Conservation (phyloP, 2,329 filamentous ascomycete genomes). For the Cryphonectria nitschkei region DNA sequence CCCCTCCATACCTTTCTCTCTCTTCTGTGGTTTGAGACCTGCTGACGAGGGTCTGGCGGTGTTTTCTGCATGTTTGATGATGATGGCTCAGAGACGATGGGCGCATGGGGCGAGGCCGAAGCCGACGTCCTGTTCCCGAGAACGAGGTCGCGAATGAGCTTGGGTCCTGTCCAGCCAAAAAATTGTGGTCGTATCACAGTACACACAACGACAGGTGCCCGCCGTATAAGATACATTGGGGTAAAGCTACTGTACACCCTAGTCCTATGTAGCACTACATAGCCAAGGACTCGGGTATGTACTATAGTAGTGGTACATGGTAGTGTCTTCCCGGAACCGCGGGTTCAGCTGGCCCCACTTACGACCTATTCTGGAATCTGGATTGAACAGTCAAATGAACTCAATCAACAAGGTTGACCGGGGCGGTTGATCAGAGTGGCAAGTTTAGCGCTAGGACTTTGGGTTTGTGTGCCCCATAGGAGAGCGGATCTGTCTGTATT, state of each 20-base stretch:
- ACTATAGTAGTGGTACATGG: neutral
- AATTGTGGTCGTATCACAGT: neutral
- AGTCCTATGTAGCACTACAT: neutral
- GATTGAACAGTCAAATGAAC: neutral
- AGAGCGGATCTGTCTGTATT: neutral
- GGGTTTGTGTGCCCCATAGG: neutral
- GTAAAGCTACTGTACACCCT: neutral
- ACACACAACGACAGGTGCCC: neutral
- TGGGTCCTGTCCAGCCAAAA: neutral
- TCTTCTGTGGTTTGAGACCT: neutral
- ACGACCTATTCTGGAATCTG: neutral
- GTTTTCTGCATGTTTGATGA: neutral
- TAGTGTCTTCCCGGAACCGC: neutral
- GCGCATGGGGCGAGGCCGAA: neutral
- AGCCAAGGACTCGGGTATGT: neutral
- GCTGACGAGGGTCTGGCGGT: neutral
- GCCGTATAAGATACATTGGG: neutral
- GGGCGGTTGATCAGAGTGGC: neutral
- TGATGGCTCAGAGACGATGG: neutral
- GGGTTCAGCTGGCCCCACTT: slow-evolving; percentile 7
- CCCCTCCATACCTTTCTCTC: too few species aligned
- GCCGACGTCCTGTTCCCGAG: neutral
- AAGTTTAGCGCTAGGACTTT: neutral
- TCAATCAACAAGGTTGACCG: neutral
- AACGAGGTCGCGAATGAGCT: neutral